phyloP scores from a whole-genome alignment of 495 filamentous ascomycete species.

The Parachaetomium inaequale region DNA sequence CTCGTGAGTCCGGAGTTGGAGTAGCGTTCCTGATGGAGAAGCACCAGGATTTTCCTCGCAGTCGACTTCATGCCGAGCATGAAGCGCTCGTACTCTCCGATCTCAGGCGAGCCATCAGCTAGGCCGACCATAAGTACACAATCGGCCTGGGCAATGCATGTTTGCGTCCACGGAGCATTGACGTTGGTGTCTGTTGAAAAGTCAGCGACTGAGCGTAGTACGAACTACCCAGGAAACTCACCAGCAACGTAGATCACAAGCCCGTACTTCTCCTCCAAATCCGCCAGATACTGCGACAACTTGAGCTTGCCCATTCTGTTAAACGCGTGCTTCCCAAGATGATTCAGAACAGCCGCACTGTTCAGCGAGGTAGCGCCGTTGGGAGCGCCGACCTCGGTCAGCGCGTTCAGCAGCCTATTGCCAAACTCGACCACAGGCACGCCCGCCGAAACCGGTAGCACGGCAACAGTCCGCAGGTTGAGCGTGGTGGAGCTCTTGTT shows the following conservation, averaged over 20 bases:
- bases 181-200: conserved; percentile 71
- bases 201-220: conserved; percentile 23
- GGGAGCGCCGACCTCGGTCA: conserved; percentile 80
- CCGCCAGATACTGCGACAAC: conserved; percentile 90
- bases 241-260: conserved; percentile 94
- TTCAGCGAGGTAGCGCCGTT: conserved; percentile 91
- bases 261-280: conserved; percentile 95
- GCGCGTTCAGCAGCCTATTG: conserved; percentile 78
- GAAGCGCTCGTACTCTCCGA: conserved; percentile 95
- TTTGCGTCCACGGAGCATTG: conserved; percentile 96
- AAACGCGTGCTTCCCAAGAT: conserved; percentile 92
- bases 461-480: conserved; percentile 88
- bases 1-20: conserved; percentile 78
- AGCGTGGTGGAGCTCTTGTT: conserved; percentile 74
- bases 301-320: conserved; percentile 97
- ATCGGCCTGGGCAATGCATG: conserved; percentile 93
- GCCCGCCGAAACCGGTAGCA: conserved; percentile 84
- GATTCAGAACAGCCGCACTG: conserved; percentile 88
- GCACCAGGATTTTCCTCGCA: conserved; percentile 85
- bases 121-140: conserved; percentile 90
- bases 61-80: conserved; percentile 96
- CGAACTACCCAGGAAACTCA: conserved; percentile 32
- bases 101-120: conserved; percentile 81
- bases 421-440: conserved; percentile 94
- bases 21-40: conserved; percentile 91